Evolutionary conservation across 2,329 filamentous ascomycete species (phyloP).

Genomic region (Penicillium hordei): DNA sequence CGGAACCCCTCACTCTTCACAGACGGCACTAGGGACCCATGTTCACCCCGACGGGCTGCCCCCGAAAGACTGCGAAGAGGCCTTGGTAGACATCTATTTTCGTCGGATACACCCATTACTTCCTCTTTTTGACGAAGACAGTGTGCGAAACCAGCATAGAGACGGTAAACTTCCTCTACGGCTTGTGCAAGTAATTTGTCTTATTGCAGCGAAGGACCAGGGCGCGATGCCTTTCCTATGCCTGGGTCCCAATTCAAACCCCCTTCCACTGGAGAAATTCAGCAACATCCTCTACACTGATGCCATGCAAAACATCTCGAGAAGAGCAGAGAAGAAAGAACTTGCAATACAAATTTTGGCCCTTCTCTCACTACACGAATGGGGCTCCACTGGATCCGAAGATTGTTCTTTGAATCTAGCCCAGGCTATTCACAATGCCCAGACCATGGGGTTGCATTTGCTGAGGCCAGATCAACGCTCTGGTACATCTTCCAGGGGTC

Average conservation of each 20-base stretch:
- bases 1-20: background rate
- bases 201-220: conserved; percentile 34
- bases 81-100: conserved; percentile 33
- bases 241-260: conserved; percentile 12
- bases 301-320: conserved; percentile 24
- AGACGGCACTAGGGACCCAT: background rate
- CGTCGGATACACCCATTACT: conserved; percentile 32
- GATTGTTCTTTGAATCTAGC: conserved; percentile 31
- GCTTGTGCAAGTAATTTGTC: conserved; percentile 33
- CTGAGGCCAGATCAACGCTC: conserved; percentile 8
- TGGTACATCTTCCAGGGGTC: background rate
- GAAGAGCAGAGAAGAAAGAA: conserved; percentile 24
- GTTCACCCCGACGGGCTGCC: conserved; percentile 9
- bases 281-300: conserved; percentile 21
- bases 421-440: conserved; percentile 35
- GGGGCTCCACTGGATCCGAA: conserved; percentile 33
- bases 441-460: conserved; percentile 32
- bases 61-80: conserved; percentile 20
- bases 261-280: conserved; percentile 9
- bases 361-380: conserved; percentile 34
- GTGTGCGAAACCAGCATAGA: conserved; percentile 23
- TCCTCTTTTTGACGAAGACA: conserved; percentile 30
- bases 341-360: conserved; percentile 33
- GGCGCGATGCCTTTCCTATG: conserved; percentile 24
- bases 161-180: conserved; percentile 22